phyloP scores from a whole-genome alignment of 495 filamentous ascomycete species.

The Hyphodiscus hymeniophilus region DNA sequence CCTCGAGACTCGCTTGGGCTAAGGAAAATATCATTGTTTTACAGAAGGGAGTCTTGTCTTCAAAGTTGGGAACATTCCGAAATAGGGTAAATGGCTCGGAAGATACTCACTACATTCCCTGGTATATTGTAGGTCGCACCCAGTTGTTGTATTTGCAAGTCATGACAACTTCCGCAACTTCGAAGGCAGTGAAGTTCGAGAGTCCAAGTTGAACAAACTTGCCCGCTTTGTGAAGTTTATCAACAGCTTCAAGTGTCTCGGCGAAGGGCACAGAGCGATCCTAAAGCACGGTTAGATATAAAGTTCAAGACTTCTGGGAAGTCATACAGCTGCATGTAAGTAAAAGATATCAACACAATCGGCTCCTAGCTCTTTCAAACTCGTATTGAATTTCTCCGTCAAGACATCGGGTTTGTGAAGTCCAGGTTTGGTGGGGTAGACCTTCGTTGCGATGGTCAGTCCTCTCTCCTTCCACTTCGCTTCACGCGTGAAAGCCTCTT shows the following conservation, averaged over 20 bases:
- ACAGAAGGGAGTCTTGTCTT: no score
- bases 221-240: slow-evolving; percentile 78
- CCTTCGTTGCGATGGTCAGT: slow-evolving; percentile 78
- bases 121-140: slow-evolving; percentile 62
- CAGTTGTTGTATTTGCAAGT: slow-evolving; percentile 73
- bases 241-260: slow-evolving; percentile 67
- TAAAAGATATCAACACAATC: slow-evolving; percentile 83
- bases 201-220: slow-evolving; percentile 80
- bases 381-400: slow-evolving; percentile 40
- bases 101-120: slow-evolving; percentile 35
- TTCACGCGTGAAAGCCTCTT: slow-evolving; percentile 74
- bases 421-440: slow-evolving; percentile 30
- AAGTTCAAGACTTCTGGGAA: slow-evolving; percentile 5
- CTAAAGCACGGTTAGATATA: slow-evolving; percentile 6
- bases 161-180: slow-evolving; percentile 83
- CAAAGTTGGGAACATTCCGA: no score
- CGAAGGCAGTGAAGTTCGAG: slow-evolving; percentile 80
- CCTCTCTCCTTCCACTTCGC: slow-evolving; percentile 77
- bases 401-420: slow-evolving; percentile 12
- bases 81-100: no score
- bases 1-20: no score
- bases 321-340: slow-evolving; percentile 58
- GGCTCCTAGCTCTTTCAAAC: slow-evolving; percentile 63
- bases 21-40: no score
- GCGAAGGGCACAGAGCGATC: slow-evolving; percentile 72